These are phyloP conservation scores for Penicillium sp. DNA, from an alignment of 2,329 filamentous ascomycete genomes.

Conservation along the genomic window DNA sequence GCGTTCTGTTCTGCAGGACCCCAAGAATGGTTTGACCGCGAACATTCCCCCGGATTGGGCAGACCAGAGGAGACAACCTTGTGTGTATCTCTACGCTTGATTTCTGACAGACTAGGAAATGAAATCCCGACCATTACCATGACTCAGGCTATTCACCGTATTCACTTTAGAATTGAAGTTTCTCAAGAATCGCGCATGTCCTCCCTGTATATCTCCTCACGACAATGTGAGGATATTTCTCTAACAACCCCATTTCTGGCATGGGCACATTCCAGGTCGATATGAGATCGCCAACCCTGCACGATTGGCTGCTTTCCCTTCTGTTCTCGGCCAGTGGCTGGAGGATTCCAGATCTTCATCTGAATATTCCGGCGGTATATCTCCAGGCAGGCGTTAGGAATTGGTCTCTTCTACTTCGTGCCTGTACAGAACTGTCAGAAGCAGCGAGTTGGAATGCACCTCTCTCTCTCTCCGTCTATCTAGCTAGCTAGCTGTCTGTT, in stretches of 20 bases:
- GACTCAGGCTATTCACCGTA: no score
- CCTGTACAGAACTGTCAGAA: no score
- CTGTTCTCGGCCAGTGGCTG: constrained; percentile 4
- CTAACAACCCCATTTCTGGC: background rate
- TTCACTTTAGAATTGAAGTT: no score
- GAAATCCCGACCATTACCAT: no score
- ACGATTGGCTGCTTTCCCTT: background rate
- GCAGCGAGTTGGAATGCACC: no score
- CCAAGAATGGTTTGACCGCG: constrained; percentile 13
- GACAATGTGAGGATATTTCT: no score
- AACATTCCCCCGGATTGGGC: constrained; percentile 23
- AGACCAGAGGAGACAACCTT: background rate
- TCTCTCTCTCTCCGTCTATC: no score
- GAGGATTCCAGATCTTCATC: constrained; percentile 15
- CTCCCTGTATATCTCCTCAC: background rate
- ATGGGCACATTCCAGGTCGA: constrained; percentile 20
- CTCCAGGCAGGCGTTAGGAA: background rate
- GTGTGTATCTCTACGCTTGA: background rate
- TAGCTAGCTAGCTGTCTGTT: no score
- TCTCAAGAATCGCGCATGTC: no score
- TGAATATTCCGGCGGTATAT: background rate
- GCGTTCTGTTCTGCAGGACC: background rate
- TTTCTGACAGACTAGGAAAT: no score
- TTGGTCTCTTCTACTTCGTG: no score
- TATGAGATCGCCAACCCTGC: background rate